These are phyloP conservation scores for Prunus armeniaca DNA, from an alignment of 306 rosid species.

Conservation along the genomic window DNA sequence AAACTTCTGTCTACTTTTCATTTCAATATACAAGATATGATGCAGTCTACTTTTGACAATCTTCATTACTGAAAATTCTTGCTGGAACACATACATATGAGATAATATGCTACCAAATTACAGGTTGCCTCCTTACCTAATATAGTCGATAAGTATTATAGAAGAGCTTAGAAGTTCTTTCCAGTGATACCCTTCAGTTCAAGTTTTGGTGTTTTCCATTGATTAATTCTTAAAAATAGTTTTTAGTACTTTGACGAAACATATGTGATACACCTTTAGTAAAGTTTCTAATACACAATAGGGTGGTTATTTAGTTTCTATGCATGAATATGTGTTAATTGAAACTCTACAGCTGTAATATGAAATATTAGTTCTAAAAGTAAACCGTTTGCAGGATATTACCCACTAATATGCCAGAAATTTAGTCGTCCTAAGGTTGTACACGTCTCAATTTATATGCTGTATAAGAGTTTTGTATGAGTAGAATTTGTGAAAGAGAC, in stretches of 20 bases:
- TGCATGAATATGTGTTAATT: neutral
- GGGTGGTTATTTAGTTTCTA: neutral
- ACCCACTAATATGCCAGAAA: neutral
- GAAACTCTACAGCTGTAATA: neutral
- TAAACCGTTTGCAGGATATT: neutral
- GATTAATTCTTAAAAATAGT: neutral
- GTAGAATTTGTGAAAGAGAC: neutral
- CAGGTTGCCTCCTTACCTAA: neutral
- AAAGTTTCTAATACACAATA: neutral
- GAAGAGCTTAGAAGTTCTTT: neutral
- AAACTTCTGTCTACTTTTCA: too few species aligned
- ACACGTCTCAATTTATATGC: neutral
- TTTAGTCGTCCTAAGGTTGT: neutral
- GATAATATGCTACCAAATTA: too few species aligned
- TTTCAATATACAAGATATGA: too few species aligned
- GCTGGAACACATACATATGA: too few species aligned
- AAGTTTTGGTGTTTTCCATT: neutral
- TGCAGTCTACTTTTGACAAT: too few species aligned
- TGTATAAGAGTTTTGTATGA: neutral
- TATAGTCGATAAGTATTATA: neutral
- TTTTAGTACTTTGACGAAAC: neutral
- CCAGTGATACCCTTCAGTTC: neutral
- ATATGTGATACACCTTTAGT: neutral
- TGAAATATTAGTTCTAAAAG: neutral
- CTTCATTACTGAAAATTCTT: too few species aligned